Percentiles rank a stretch among this genome's conserved stretches.
Evolutionary conservation across 306 rosid species (phyloP).

Genomic region (Senna tora): DNA sequence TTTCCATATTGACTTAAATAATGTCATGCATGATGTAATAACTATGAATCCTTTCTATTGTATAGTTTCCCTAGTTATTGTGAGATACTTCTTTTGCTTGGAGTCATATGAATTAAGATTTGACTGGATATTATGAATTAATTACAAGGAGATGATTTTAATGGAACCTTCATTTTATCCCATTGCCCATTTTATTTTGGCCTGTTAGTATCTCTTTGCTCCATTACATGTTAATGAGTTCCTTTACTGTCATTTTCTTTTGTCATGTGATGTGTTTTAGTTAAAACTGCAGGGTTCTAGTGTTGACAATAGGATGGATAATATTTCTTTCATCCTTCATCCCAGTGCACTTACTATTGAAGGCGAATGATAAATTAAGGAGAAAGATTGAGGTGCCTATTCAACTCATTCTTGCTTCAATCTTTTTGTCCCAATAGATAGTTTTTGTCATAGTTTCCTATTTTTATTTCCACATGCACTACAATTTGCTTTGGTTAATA

Average conservation of each 20-base stretch:
- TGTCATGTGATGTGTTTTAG: slow-evolving; percentile 29
- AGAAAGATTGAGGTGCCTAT: slow-evolving; percentile 75
- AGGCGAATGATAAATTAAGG: slow-evolving; percentile 74
- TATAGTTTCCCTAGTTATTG: slow-evolving; percentile 3
- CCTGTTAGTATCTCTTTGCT: slow-evolving; percentile 23
- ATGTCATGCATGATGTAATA: slow-evolving; percentile 21
- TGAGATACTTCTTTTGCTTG: background rate
- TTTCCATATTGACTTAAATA: background rate
- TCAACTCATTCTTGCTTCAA: slow-evolving; percentile 36
- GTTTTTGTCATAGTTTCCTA: background rate
- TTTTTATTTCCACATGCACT: background rate
- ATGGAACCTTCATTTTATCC: slow-evolving; percentile 3
- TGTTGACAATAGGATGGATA: slow-evolving; percentile 89
- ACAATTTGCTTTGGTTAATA: background rate
- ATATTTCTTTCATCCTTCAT: slow-evolving; percentile 86
- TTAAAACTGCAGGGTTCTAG: slow-evolving; percentile 72
- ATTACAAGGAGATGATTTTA: slow-evolving; percentile 20
- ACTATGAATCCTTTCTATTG: slow-evolving; percentile 16
- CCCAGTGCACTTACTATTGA: slow-evolving; percentile 76
- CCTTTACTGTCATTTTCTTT: slow-evolving; percentile 15
- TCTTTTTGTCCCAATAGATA: slow-evolving; percentile 14
- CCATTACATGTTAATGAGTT: slow-evolving; percentile 28
- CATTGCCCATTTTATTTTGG: slow-evolving; percentile 1
- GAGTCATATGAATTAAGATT: slow-evolving; percentile 25
- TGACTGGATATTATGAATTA: slow-evolving; percentile 23